These are phyloP conservation scores for Cercospora zeina DNA, from an alignment of 2,329 filamentous ascomycete genomes.

Conservation along the genomic window DNA sequence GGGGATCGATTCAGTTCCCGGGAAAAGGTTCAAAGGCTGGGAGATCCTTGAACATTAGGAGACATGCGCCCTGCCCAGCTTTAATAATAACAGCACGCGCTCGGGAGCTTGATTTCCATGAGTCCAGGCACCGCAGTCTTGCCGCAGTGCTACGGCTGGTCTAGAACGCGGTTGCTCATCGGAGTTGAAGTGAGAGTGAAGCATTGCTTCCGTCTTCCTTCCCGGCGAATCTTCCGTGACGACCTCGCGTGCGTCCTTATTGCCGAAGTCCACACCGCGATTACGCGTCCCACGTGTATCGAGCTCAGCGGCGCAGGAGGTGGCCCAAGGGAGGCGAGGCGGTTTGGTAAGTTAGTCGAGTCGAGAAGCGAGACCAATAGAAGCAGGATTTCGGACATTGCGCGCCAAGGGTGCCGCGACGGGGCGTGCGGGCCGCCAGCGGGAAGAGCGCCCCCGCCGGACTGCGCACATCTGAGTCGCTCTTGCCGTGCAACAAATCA, in stretches of 20 bases:
- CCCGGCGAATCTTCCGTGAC: background rate
- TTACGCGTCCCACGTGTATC: background rate
- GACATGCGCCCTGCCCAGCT: background rate
- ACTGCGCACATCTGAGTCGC: slow-evolving; percentile 11
- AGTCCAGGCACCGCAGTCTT: background rate
- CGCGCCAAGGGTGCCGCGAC: background rate
- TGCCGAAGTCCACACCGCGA: background rate
- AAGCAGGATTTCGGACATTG: slow-evolving; percentile 13
- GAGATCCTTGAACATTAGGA: background rate
- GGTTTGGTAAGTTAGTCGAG: slow-evolving; percentile 3
- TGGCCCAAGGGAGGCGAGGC: background rate
- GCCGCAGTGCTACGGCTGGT: background rate
- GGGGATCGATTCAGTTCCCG: background rate
- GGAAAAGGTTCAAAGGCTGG: background rate
- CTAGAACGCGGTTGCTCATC: background rate
- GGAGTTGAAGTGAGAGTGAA: background rate
- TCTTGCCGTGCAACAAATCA: slow-evolving; percentile 12
- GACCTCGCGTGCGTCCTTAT: background rate
- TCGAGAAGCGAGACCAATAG: slow-evolving; percentile 14
- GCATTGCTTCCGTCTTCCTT: background rate
- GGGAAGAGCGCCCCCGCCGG: slow-evolving; percentile 9
- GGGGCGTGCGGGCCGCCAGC: background rate
- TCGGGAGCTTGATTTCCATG: background rate
- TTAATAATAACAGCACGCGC: background rate
- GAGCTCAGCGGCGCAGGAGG: slow-evolving; percentile 5